These are phyloP conservation scores for Cutaneotrichosporon sp. DNA, from an alignment of 1,284 basidiomycete genomes.

Conservation along the genomic window DNA sequence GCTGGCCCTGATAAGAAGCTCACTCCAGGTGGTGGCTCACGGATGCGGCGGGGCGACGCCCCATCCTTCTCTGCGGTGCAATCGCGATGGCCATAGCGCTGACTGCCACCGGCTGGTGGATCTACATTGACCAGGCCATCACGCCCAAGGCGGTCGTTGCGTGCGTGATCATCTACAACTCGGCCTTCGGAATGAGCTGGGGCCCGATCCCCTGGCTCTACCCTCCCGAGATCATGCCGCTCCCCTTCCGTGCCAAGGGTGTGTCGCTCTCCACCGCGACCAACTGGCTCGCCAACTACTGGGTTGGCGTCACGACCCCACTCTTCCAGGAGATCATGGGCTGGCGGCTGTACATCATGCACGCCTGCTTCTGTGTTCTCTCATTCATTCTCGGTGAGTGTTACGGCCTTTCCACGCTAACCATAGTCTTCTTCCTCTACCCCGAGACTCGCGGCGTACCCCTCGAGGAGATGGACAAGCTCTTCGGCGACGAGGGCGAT, in stretches of 20 bases:
- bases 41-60: slow-evolving; percentile 85
- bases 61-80: slow-evolving; percentile 91
- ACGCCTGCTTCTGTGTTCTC: slow-evolving; percentile 87
- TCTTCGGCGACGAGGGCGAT: slow-evolving; percentile 46
- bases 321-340: slow-evolving; percentile 83
- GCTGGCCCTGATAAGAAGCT: not conserved
- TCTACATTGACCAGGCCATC: slow-evolving; percentile 83
- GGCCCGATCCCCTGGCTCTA: slow-evolving; percentile 66
- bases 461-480: slow-evolving; percentile 59
- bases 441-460: slow-evolving; percentile 60
- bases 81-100: slow-evolving; percentile 57
- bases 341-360: slow-evolving; percentile 95
- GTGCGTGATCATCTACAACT: slow-evolving; percentile 93
- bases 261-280: slow-evolving; percentile 88
- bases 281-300: slow-evolving; percentile 66
- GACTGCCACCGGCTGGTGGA: slow-evolving; percentile 57
- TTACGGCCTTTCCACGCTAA: not conserved
- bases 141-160: slow-evolving; percentile 87
- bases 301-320: slow-evolving; percentile 85
- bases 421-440: slow-evolving; percentile 52
- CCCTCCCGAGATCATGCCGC: slow-evolving; percentile 91
- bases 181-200: slow-evolving; percentile 72
- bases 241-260: slow-evolving; percentile 87
- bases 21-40: slow-evolving; percentile 76
- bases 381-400: slow-evolving; percentile 70